phyloP scores from a whole-genome alignment of 495 filamentous ascomycete species.

The Lepidopterella palustris region DNA sequence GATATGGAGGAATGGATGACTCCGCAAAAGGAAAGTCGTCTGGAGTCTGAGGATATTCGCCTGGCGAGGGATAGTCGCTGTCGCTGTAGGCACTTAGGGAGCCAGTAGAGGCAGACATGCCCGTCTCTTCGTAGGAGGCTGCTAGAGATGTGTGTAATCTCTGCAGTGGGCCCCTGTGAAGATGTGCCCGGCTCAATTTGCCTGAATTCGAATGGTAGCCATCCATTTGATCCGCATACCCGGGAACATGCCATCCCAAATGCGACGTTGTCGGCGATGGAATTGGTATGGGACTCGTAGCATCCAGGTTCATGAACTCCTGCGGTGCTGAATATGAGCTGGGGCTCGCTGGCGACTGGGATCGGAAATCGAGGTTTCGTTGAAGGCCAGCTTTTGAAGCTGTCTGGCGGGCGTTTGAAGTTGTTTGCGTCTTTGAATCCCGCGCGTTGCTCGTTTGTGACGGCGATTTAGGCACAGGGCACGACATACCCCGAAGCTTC shows the following conservation, averaged over 20 bases:
- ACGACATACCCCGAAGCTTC: constrained; percentile 81
- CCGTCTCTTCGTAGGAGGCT: constrained; percentile 35
- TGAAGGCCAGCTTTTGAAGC: constrained; percentile 13
- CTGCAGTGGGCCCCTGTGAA: constrained; percentile 35
- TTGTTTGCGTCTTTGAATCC: constrained; percentile 17
- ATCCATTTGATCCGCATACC: constrained; percentile 32
- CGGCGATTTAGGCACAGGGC: constrained; percentile 74
- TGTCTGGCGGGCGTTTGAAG: constrained; percentile 17
- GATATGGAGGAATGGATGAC: constrained; percentile 23
- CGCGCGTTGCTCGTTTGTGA: constrained; percentile 30
- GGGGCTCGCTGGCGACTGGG: constrained; percentile 15
- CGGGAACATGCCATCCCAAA: constrained; percentile 31
- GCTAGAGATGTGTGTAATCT: constrained; percentile 38
- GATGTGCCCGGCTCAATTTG: constrained; percentile 24
- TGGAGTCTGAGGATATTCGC: constrained; percentile 39
- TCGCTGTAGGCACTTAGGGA: constrained; percentile 43
- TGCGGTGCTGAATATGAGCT: constrained; percentile 22
- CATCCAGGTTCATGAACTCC: constrained; percentile 21
- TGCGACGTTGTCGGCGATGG: constrained; percentile 26
- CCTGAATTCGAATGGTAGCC: constrained; percentile 24
- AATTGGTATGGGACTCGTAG: constrained; percentile 34
- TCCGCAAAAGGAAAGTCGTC: constrained; percentile 31
- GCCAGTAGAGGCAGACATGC: constrained; percentile 39
- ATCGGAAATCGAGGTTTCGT: constrained; percentile 17
- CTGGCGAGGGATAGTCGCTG: constrained; percentile 41